These are phyloP conservation scores for Zymoseptoria crescenta DNA, from an alignment of 2,329 filamentous ascomycete genomes.

Conservation along the genomic window DNA sequence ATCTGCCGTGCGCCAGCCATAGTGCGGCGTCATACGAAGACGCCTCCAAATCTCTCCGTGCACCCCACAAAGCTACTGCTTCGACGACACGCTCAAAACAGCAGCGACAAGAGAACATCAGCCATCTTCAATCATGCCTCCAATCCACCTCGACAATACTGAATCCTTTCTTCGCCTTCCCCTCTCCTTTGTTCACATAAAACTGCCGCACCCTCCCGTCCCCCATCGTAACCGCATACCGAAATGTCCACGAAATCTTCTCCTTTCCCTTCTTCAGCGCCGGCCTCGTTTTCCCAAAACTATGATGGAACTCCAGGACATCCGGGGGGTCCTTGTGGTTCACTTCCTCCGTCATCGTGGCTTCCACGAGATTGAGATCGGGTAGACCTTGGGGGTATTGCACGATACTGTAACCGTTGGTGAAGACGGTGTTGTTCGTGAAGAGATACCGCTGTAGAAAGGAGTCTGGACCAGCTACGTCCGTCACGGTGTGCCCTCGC, in stretches of 20 bases:
- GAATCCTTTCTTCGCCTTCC: constrained; percentile 1
- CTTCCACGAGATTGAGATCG: constrained; percentile 21
- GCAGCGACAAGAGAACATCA: background rate
- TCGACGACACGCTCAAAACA: background rate
- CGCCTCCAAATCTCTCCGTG: too few species aligned
- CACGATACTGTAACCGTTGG: constrained; percentile 22
- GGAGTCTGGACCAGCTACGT: constrained; percentile 21
- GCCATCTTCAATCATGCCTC: constrained; percentile 10
- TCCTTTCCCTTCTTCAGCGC: constrained; percentile 17
- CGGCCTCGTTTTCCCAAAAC: constrained; percentile 20
- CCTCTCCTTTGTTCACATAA: constrained; percentile 16
- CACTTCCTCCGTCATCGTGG: constrained; percentile 22
- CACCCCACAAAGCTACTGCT: background rate
- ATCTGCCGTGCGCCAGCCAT: background rate
- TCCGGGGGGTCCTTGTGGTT: constrained; percentile 10
- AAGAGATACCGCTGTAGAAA: constrained; percentile 22
- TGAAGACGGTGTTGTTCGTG: constrained; percentile 19
- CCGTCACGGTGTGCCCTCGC: constrained; percentile 18
- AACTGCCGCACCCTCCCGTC: constrained; percentile 23
- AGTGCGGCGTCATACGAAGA: background rate
- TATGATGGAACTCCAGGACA: constrained; percentile 19
- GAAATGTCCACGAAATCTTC: constrained; percentile 22
- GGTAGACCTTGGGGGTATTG: constrained; percentile 21
- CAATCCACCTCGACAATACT: constrained; percentile 25
- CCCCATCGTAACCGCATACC: constrained; percentile 13